Conservation (phyloP, 164 flowering plant species). For the Chimonanthus salicifolius region DNA sequence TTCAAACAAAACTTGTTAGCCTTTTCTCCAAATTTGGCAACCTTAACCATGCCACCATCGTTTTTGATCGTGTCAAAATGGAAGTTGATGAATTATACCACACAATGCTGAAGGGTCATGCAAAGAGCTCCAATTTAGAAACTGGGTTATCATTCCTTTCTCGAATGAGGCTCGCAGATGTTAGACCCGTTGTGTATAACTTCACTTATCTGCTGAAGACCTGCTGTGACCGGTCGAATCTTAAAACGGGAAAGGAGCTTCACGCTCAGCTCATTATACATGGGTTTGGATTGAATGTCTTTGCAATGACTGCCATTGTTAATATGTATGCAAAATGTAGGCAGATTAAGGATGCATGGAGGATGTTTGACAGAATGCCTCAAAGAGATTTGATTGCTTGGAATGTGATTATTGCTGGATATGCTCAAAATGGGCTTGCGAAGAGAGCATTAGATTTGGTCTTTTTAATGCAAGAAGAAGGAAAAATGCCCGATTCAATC, state of each 20-base stretch:
- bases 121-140: constrained; percentile 33
- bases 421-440: constrained; percentile 64
- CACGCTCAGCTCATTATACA: constrained; percentile 52
- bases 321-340: constrained; percentile 83
- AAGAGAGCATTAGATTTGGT: constrained; percentile 54
- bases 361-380: constrained; percentile 86
- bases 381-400: constrained; percentile 73
- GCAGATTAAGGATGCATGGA: constrained; percentile 49
- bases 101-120: constrained; percentile 73
- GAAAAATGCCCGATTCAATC: constrained; percentile 48
- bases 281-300: constrained; percentile 52
- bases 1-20: constrained; percentile 78
- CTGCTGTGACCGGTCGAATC: constrained; percentile 53
- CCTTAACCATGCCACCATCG: constrained; percentile 49
- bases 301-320: constrained; percentile 66
- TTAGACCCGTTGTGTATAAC: constrained; percentile 58
- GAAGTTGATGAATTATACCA: constrained; percentile 60
- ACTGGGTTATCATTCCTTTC: constrained; percentile 43
- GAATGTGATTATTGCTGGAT: constrained; percentile 74
- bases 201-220: constrained; percentile 65
- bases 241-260: constrained; percentile 59
- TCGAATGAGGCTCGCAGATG: constrained; percentile 52
- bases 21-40: constrained; percentile 58
- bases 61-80: constrained; percentile 55
- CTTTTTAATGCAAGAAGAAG: constrained; percentile 51